phyloP scores from a whole-genome alignment of 441 rosid genomes.

The Mallotus japonicus region DNA sequence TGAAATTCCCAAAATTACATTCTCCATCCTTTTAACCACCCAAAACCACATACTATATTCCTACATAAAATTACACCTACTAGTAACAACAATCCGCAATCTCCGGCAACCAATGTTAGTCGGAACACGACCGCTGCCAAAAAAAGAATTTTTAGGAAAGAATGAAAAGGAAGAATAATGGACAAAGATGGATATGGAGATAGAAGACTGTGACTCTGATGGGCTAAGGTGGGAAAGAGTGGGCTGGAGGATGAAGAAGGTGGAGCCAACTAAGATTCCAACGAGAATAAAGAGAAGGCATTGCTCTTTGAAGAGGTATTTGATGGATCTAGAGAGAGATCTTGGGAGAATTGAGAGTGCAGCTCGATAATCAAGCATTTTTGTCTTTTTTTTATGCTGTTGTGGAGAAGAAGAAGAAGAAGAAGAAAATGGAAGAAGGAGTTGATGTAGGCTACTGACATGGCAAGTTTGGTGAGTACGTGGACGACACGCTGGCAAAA shows the following conservation, averaged over 20 bases:
- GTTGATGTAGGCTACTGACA: too few species aligned
- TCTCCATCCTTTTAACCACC: too few species aligned
- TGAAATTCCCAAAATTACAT: too few species aligned
- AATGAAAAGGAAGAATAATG: conserved; percentile 8
- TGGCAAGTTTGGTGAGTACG: too few species aligned
- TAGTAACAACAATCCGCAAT: conserved; percentile 80
- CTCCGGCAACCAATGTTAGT: conserved; percentile 57
- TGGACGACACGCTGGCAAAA: too few species aligned
- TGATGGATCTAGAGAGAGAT: conserved; percentile 78
- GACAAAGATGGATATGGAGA: conserved; percentile 32
- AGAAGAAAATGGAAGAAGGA: too few species aligned
- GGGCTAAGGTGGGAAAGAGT: conserved; percentile 63
- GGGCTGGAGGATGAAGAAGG: conserved; percentile 85
- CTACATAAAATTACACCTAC: too few species aligned
- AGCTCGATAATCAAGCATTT: too few species aligned
- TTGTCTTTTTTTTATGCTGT: too few species aligned
- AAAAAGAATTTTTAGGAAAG: conserved; percentile 13
- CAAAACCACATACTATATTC: too few species aligned
- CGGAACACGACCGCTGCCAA: conserved; percentile 52
- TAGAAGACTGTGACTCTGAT: conserved; percentile 36
- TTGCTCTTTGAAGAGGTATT: conserved; percentile 76
- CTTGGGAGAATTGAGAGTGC: conserved; percentile 20
- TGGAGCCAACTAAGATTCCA: conserved; percentile 82
- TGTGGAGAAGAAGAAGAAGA: too few species aligned
- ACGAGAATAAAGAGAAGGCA: conserved; percentile 83